Percentiles rank a stretch among this genome's conserved stretches.
phyloP scores from a whole-genome alignment of 2,329 filamentous ascomycete species.

The Aspergillus novofumigatus region DNA sequence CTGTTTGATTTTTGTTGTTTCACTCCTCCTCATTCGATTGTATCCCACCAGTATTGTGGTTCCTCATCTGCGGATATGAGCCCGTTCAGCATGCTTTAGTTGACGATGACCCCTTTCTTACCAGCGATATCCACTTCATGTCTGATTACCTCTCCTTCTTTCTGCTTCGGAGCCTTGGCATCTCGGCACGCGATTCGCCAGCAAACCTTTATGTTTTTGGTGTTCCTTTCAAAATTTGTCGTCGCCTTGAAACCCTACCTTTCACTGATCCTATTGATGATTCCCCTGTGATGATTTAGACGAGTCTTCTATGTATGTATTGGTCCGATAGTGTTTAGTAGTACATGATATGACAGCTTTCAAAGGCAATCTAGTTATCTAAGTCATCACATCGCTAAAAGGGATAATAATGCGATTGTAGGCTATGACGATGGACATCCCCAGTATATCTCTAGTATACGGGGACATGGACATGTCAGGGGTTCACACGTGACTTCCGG shows the following conservation, averaged over 20 bases:
- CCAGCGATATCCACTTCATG: neutral
- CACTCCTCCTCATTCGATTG: neutral
- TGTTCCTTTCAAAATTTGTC: neutral
- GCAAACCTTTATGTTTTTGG: neutral
- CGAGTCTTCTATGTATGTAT: conserved; percentile 21
- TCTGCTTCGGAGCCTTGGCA: neutral
- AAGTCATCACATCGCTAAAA: neutral
- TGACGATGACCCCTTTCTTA: neutral
- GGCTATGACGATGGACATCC: neutral
- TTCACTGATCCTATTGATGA: neutral
- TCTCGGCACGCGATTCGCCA: neutral
- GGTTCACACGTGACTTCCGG: conserved; percentile 28
- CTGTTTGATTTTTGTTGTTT: neutral
- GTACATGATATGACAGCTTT: neutral
- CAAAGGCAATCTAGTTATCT: neutral
- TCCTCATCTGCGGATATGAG: conserved; percentile 9
- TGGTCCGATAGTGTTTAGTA: conserved; percentile 12
- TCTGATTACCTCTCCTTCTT: neutral
- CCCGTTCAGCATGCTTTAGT: conserved; percentile 3
- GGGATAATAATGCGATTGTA: neutral
- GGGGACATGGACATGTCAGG: conserved; percentile 16
- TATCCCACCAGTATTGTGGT: conserved; percentile 9
- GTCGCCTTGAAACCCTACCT: neutral
- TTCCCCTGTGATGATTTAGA: conserved; percentile 16
- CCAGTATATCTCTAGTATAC: no score